These are phyloP conservation scores for Suillus occidentalis DNA, from an alignment of 768 basidiomycete genomes.

Conservation along the genomic window DNA sequence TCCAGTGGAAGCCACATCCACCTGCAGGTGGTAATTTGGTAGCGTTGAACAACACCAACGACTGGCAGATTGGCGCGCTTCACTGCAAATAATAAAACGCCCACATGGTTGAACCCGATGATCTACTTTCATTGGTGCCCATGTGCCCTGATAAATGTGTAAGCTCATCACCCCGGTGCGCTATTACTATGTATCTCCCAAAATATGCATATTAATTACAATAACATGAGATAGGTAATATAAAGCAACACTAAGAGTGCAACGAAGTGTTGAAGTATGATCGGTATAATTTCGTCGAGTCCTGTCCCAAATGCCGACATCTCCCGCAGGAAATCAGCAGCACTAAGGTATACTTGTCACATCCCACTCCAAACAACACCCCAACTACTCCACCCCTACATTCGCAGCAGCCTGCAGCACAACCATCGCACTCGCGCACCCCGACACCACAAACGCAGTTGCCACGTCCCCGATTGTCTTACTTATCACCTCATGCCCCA, in stretches of 20 bases:
- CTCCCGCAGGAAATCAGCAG: background rate
- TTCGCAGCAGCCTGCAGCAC: slow-evolving; percentile 63
- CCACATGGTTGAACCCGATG: background rate
- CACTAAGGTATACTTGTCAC: background rate
- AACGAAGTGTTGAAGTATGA: background rate
- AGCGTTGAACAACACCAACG: background rate
- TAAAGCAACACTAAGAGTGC: background rate
- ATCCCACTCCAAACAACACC: background rate
- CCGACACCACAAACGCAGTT: slow-evolving; percentile 70
- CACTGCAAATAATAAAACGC: background rate
- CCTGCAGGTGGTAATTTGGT: background rate
- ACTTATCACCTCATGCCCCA: slow-evolving; percentile 42
- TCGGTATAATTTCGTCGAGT: background rate
- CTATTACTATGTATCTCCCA: background rate
- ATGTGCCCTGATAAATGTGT: background rate
- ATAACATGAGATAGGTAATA: background rate
- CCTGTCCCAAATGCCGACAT: background rate
- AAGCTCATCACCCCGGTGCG: background rate
- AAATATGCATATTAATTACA: background rate
- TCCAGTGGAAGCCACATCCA: background rate
- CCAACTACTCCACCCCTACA: slow-evolving; percentile 13
- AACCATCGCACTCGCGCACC: slow-evolving; percentile 50
- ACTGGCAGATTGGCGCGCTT: background rate
- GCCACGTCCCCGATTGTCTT: slow-evolving; percentile 89
- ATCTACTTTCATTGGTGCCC: background rate